Evolutionary conservation across 805 yeast species (phyloP), one percentile per base, ranked within the genome.

Genomic region (Lachancea nothofagi): DNA sequence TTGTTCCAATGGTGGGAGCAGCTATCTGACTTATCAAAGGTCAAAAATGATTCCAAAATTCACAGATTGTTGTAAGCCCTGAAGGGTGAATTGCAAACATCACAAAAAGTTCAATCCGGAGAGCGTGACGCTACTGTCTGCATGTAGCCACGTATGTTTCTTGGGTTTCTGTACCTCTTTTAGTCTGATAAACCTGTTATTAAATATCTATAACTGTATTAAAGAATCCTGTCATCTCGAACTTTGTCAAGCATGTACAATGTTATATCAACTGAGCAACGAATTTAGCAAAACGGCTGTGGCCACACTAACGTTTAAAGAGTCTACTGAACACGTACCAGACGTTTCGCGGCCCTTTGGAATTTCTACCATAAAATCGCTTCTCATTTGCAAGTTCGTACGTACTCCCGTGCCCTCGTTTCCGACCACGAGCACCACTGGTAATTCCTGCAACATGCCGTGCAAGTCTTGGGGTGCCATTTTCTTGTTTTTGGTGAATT

Each of bases 1-100:
- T 69, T 93, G 56, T 93, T 84, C 67, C 71, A 83, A 47, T 93
- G 99, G 99, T 93, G 99, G 99, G 76, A 72, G 20, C 71, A 77
- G 44, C 68, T 89, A 46, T 79, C 76, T 56, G 66, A 72, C 45
- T 68, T 85, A 47, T 71, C 72, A 5, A 57, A 66, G 32, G 77
- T 73, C 29, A 66, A 63, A 50, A 60, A 64, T 40, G 74, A 73
- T 36, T 34, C 40, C 15, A 39, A 49, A 21, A 61, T 62, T 34
- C 59, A 60, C 44, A 59, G 67, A 53, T 54, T 62, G 64, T 42
- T 62, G 27, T 59, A 29, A 28, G 3, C n/a, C 4, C 21, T 25
- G 12, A 24, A 25, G 12, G 25, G 25, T 7, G n/a, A n/a, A n/a
- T n/a, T n/a, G n/a, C n/a, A n/a, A n/a, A n/a, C n/a, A n/a, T n/a